Percentiles rank a stretch among this genome's conserved stretches.
These are phyloP conservation scores for Nakaseomyces delphensis DNA, from an alignment of 1,139 yeast genomes.

Conservation along the genomic window DNA sequence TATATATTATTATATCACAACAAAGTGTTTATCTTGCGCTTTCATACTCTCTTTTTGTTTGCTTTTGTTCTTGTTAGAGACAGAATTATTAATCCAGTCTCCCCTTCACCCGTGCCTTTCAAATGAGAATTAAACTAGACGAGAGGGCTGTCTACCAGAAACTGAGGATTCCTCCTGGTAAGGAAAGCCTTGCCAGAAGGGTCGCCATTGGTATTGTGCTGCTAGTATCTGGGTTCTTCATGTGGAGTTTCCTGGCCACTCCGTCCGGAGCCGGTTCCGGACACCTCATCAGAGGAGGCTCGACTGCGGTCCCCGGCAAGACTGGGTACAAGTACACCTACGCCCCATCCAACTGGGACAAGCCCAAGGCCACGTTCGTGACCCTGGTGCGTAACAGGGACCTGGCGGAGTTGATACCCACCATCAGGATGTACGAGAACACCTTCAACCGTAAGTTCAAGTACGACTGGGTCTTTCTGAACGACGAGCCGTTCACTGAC, in stretches of 20 bases:
- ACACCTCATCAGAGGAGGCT: not conserved
- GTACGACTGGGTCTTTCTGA: constrained; percentile 73
- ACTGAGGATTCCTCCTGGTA: constrained; percentile 4
- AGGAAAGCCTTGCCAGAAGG: not conserved
- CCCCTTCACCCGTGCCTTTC: too few species aligned
- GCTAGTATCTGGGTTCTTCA: not conserved
- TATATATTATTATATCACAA: too few species aligned
- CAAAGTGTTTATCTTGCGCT: too few species aligned
- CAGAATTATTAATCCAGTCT: too few species aligned
- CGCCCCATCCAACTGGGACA: constrained; percentile 14
- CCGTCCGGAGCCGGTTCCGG: not conserved
- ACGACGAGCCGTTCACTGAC: constrained; percentile 45
- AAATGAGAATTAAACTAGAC: constrained; percentile 11
- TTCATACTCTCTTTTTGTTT: too few species aligned
- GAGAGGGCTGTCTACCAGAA: constrained; percentile 1
- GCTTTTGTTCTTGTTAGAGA: too few species aligned
- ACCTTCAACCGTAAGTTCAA: constrained; percentile 58
- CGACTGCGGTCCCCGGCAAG: constrained; percentile 3
- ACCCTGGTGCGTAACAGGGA: constrained; percentile 68
- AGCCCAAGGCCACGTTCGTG: constrained; percentile 60
- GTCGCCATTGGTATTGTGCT: not conserved
- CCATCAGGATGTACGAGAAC: constrained; percentile 60
- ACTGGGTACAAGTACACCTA: constrained; percentile 21
- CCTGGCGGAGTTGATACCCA: constrained; percentile 45
- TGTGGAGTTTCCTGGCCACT: not conserved